Conservation (phyloP, 1,284 basidiomycete species). For the Microbotryum violaceum region DNA sequence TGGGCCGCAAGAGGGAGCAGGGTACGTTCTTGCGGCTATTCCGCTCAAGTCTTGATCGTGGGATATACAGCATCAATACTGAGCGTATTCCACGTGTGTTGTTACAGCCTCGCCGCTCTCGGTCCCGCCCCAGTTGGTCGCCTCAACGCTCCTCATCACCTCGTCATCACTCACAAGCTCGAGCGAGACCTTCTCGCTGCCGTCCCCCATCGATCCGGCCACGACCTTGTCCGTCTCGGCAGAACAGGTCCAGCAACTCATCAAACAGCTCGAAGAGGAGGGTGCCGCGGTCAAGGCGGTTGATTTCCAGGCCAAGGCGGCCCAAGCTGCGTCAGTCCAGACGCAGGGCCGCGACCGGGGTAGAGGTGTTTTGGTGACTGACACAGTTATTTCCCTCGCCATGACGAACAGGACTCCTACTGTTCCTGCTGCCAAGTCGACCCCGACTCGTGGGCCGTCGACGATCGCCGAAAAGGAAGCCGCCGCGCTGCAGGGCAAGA, state of each 20-base stretch:
- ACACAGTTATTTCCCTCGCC: background rate
- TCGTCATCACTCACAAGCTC: slow-evolving; percentile 65
- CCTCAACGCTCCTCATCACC: slow-evolving; percentile 53
- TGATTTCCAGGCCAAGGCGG: slow-evolving; percentile 59
- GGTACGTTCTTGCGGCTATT: slow-evolving; percentile 14
- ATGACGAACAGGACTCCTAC: background rate
- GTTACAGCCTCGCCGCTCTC: slow-evolving; percentile 34
- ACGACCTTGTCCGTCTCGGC: slow-evolving; percentile 69
- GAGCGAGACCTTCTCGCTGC: slow-evolving; percentile 52
- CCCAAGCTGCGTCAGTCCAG: slow-evolving; percentile 18
- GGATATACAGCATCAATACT: too few species aligned
- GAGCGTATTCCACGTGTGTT: too few species aligned
- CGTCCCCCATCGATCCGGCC: slow-evolving; percentile 64
- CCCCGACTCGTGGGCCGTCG: slow-evolving; percentile 42
- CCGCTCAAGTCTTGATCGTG: too few species aligned
- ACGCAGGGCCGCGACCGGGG: background rate
- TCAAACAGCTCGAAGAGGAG: slow-evolving; percentile 60
- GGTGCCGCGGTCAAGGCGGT: slow-evolving; percentile 59
- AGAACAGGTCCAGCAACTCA: slow-evolving; percentile 62
- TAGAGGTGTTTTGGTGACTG: background rate
- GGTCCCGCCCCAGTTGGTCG: slow-evolving; percentile 29
- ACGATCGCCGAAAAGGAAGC: slow-evolving; percentile 42
- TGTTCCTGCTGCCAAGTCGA: slow-evolving; percentile 20
- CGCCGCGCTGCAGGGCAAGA: slow-evolving; percentile 47
- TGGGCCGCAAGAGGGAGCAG: slow-evolving; percentile 30